phyloP scores from a whole-genome alignment of 257 asterid species.

The Plantago ovata region DNA sequence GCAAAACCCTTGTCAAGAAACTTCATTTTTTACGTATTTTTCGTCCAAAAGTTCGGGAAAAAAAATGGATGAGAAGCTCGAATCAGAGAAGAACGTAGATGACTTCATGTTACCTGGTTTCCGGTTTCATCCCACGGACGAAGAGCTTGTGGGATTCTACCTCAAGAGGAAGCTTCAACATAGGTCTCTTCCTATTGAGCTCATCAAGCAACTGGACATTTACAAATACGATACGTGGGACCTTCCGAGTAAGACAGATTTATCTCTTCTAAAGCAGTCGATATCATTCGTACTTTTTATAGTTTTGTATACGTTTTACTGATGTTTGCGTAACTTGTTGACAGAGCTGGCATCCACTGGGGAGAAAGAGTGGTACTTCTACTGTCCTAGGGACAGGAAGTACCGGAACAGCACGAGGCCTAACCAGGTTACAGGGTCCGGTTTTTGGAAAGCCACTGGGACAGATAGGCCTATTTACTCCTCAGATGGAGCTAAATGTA shows the following conservation, averaged over 20 bases:
- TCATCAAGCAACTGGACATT: constrained; percentile 76
- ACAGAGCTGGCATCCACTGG: constrained; percentile 57
- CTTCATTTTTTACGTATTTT: neutral
- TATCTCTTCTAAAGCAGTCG: neutral
- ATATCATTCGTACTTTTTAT: neutral
- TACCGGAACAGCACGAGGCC: constrained; percentile 73
- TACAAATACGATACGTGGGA: constrained; percentile 94
- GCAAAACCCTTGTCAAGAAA: constrained; percentile 10
- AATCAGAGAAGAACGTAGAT: constrained; percentile 47
- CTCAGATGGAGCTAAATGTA: constrained; percentile 54
- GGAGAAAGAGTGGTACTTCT: constrained; percentile 81
- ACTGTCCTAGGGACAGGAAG: constrained; percentile 72
- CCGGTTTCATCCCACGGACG: constrained; percentile 84
- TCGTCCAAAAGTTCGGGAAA: neutral
- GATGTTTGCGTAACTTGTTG: neutral
- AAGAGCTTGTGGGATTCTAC: constrained; percentile 75
- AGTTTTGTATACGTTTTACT: neutral
- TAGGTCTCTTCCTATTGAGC: constrained; percentile 56
- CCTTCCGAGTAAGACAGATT: constrained; percentile 63
- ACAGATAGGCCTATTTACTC: constrained; percentile 77
- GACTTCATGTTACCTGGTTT: constrained; percentile 80
- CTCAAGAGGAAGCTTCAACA: constrained; percentile 68
- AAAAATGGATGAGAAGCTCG: constrained; percentile 48
- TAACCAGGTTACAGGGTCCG: constrained; percentile 65
- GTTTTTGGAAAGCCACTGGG: constrained; percentile 84